These are phyloP conservation scores for Trypanosoma congolense DNA, from an alignment of 208 protist species.

Conservation along the genomic window DNA sequence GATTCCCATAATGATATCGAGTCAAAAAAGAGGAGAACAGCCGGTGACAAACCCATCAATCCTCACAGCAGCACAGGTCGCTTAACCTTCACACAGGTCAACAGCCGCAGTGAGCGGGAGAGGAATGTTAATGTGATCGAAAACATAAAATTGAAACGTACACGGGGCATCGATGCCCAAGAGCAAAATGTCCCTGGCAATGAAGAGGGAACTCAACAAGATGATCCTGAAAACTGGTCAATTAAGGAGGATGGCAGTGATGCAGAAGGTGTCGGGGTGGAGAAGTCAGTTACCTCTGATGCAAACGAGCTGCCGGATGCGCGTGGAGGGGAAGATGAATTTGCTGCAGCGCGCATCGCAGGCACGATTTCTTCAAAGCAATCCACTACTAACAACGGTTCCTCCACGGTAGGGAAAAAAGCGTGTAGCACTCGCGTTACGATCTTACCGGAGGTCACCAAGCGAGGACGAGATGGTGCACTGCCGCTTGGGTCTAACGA, in stretches of 20 bases:
- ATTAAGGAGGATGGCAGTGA: slow-evolving; percentile 9
- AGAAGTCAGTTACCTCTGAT: not conserved
- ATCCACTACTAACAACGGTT: not conserved
- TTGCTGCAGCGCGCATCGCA: slow-evolving; percentile 23
- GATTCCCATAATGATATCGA: slow-evolving; percentile 9
- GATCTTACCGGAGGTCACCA: slow-evolving; percentile 18
- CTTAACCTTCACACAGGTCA: not conserved
- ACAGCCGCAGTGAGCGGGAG: slow-evolving; percentile 9
- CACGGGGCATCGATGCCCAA: slow-evolving; percentile 32
- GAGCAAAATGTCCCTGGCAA: slow-evolving; percentile 3
- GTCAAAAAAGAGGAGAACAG: not conserved
- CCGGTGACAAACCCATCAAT: not conserved
- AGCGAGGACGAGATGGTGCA: slow-evolving; percentile 11
- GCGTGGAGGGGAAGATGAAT: slow-evolving; percentile 12
- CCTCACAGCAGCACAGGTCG: not conserved
- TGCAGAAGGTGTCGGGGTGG: not conserved
- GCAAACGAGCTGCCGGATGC: not conserved
- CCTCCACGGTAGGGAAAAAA: slow-evolving; percentile 5
- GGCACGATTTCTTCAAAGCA: not conserved
- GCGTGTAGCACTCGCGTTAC: slow-evolving; percentile 20
- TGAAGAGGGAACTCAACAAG: not conserved
- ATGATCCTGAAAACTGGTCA: not conserved
- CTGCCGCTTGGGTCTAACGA: not conserved
- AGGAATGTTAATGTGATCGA: slow-evolving; percentile 24
- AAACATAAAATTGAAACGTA: slow-evolving; percentile 43